Base-by-base conservation (phyloP, 768 basidiomycete genomes). In the Russula earlei region DNA sequence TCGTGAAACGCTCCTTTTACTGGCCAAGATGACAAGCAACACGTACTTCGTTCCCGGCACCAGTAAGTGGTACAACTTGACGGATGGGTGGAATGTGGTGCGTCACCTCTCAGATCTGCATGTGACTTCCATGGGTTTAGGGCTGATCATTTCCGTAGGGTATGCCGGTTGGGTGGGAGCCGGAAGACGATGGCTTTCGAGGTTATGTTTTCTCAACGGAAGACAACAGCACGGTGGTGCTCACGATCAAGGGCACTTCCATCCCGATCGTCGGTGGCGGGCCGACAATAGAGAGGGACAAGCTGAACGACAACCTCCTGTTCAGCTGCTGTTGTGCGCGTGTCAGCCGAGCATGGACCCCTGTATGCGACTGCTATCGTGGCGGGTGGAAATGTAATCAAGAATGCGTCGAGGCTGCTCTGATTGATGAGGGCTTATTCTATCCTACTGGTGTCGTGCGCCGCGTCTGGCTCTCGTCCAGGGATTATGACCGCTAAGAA, bases 321-420 rank as follows among this genome's bases (percentile, higher is more conserved):
- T 95, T 95, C 72, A 87, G 91, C 3, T 98, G 95, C 69, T 98
- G 95, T 69, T 98, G 95, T 65, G 94, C 92, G 1, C 78, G 89
- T 7, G 89, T 97, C 17, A 90, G 87, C 25, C 89, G 91, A 51
- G 89, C 89, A 0, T 98, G 95, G 95, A 82, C 79, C 19, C 77
- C 95, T 0, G 95, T 96, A 1, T 98, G 95, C 67, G 85, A 80
- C 43, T 98, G 95, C 69, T 86, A 86, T 65, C 73, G 82, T 8
- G 82, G 89, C 3, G 71, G 77, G 14, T 80, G 83, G 69, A 84
- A 80, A 58, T 98, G 95, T 67, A 82, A 87, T 58, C 78, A 84
- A 60, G 75, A 76, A 4, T 98, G 95, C 68, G 64, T 96, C 24
- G 89, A 96, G 69, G 70, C 77, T 36, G 79, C 90, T 8, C 72